These are phyloP conservation scores for Mycena rosella DNA, from an alignment of 768 basidiomycete genomes.

Conservation along the genomic window DNA sequence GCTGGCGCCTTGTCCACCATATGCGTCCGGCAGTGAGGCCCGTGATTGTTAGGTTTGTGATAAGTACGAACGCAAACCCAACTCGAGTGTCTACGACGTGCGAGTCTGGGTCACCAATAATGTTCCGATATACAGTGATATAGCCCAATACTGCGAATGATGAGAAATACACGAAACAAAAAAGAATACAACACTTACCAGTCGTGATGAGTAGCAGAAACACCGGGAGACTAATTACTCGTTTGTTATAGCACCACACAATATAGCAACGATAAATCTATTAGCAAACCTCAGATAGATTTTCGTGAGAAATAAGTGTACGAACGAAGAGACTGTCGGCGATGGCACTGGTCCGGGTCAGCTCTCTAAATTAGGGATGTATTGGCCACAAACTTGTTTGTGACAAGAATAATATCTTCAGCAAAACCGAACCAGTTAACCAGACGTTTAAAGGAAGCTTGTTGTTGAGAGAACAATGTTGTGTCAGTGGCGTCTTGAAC, in stretches of 20 bases:
- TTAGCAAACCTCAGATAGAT: neutral
- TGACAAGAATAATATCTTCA: slow-evolving; percentile 8
- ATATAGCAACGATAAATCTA: slow-evolving; percentile 20
- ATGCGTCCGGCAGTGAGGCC: slow-evolving; percentile 23
- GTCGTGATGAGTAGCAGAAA: slow-evolving; percentile 13
- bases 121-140: no score
- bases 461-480: neutral
- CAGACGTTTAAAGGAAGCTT: neutral
- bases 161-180: no score
- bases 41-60: slow-evolving; percentile 16
- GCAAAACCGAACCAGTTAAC: neutral
- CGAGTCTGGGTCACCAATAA: no score
- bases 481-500: neutral
- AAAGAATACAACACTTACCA: slow-evolving; percentile 1
- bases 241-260: slow-evolving; percentile 13
- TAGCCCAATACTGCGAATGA: neutral
- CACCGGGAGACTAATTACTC: neutral
- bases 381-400: slow-evolving; percentile 16
- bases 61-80: slow-evolving; percentile 8
- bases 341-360: slow-evolving; percentile 5
- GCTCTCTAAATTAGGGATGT: neutral
- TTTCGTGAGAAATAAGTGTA: neutral
- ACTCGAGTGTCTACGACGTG: neutral
- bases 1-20: slow-evolving; percentile 20
- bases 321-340: slow-evolving; percentile 27